These are phyloP conservation scores for Pilatotrama ljubarskyi DNA, from an alignment of 768 basidiomycete species.

Conservation along the genomic window DNA sequence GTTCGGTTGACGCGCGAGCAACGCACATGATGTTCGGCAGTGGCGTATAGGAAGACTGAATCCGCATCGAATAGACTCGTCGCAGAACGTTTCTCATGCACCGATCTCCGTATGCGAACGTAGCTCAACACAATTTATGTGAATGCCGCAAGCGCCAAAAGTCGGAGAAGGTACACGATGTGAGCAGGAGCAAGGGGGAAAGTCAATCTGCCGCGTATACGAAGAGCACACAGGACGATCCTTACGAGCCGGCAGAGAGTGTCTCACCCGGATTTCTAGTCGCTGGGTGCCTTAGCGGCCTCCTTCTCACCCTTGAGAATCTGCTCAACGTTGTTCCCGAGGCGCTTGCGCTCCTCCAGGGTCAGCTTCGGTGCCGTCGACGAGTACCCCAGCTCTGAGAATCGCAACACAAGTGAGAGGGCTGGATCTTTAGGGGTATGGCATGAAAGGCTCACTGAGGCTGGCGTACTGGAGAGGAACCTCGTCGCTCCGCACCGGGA, in stretches of 20 bases:
- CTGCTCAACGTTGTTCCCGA: conserved; percentile 63
- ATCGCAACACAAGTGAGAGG: too few relatives aligned
- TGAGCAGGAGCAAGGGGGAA: background rate
- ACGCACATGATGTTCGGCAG: background rate
- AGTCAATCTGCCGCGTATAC: background rate
- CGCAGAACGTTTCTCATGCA: too few relatives aligned
- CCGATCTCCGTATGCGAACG: too few relatives aligned
- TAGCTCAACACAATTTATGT: too few relatives aligned
- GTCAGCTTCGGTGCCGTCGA: conserved; percentile 48
- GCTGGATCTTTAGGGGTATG: too few relatives aligned
- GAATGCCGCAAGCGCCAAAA: background rate
- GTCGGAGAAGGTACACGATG: background rate
- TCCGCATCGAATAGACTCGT: background rate
- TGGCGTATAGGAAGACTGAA: background rate
- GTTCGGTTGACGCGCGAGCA: background rate
- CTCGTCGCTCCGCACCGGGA: conserved; percentile 52
- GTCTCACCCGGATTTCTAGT: conserved; percentile 3
- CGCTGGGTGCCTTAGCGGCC: conserved; percentile 61
- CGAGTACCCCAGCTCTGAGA: conserved; percentile 69
- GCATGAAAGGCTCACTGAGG: conserved; percentile 25
- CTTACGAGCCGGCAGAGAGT: too few relatives aligned
- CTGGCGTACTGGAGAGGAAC: conserved; percentile 71
- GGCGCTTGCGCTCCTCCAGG: conserved; percentile 58
- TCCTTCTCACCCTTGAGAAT: conserved; percentile 62
- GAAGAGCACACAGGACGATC: too few relatives aligned